Conservation (phyloP, 176 grass and related monocot genomes). For the Chloris gayana region DNA sequence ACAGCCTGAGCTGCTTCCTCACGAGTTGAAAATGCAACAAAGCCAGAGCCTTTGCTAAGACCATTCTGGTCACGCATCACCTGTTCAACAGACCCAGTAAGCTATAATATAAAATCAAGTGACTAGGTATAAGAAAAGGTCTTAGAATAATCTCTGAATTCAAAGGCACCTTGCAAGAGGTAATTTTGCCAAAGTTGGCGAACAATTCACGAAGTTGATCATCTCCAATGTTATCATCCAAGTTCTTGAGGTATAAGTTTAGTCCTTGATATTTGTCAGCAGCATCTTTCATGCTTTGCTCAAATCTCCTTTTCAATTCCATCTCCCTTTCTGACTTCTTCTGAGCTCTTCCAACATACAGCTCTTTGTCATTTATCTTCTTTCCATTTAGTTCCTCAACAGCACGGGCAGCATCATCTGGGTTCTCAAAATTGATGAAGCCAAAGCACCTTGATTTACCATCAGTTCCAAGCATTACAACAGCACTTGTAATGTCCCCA, state of each 20-base stretch:
- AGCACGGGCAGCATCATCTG: conserved; percentile 66
- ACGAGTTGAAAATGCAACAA: conserved; percentile 80
- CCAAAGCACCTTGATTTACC: conserved; percentile 90
- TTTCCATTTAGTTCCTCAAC: conserved; percentile 84
- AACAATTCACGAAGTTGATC: conserved; percentile 78
- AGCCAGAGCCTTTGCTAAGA: conserved; percentile 87
- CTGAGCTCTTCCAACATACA: conserved; percentile 87
- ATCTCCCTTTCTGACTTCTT: conserved; percentile 88
- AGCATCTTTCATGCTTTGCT: conserved; percentile 82
- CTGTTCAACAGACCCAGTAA: conserved; percentile 49
- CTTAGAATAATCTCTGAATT: neutral
- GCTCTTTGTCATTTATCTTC: conserved; percentile 77
- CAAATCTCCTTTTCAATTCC: conserved; percentile 74
- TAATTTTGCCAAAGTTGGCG: conserved; percentile 72
- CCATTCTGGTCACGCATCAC: conserved; percentile 85
- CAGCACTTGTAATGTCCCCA: conserved; percentile 81
- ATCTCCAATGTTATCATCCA: conserved; percentile 85
- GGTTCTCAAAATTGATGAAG: conserved; percentile 81
- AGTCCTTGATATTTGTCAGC: conserved; percentile 76
- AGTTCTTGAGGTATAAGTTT: conserved; percentile 95
- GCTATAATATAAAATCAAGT: conserved; percentile 16
- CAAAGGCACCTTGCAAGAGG: conserved; percentile 83
- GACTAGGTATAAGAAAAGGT: neutral
- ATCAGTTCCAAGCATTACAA: conserved; percentile 70
- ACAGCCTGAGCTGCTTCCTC: conserved; percentile 88